phyloP scores from a whole-genome alignment of 192 early-diverging fungal genomes.

The Phycomyces blakesleeanus region DNA sequence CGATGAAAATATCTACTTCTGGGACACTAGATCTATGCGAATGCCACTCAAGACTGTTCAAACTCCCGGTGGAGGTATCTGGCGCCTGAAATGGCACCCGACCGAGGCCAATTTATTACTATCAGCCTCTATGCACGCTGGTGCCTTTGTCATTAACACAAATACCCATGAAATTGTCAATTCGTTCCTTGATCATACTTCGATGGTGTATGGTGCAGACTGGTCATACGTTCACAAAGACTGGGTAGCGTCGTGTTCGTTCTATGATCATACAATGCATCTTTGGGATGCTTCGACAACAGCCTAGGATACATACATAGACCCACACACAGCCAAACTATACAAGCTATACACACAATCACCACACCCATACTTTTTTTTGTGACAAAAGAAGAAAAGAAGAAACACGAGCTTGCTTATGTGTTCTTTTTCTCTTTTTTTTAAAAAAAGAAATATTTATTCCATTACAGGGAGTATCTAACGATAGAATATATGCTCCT shows the following conservation, averaged over 20 bases:
- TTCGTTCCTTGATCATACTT: conserved; percentile 68
- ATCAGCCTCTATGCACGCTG: conserved; percentile 89
- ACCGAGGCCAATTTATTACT: conserved; percentile 53
- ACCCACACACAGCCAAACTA: too few relatives aligned
- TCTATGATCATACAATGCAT: conserved; percentile 75
- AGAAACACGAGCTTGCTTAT: too few relatives aligned
- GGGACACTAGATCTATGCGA: conserved; percentile 89
- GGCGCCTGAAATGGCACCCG: conserved; percentile 96
- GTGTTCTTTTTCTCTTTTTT: too few relatives aligned
- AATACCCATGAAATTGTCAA: conserved; percentile 3
- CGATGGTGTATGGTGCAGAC: conserved; percentile 75
- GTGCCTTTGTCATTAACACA: conserved; percentile 68
- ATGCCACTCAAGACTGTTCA: conserved; percentile 60
- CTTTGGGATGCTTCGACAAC: conserved; percentile 62
- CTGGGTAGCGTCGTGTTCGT: conserved; percentile 71
- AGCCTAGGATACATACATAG: conserved; percentile 1
- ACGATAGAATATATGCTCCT: too few relatives aligned
- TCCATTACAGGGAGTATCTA: too few relatives aligned
- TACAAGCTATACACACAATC: conserved; percentile 36
- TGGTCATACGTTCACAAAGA: conserved; percentile 57
- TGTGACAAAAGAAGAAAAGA: too few relatives aligned
- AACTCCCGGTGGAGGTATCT: conserved; percentile 88
- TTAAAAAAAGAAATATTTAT: too few relatives aligned
- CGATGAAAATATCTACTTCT: conserved; percentile 83
- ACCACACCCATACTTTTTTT: too few relatives aligned